A percentile compares a stretch with the other conserved stretches of the same genome.
These are phyloP conservation scores for Nicotiana attenuata DNA, from an alignment of 257 asterid genomes.

Conservation along the genomic window DNA sequence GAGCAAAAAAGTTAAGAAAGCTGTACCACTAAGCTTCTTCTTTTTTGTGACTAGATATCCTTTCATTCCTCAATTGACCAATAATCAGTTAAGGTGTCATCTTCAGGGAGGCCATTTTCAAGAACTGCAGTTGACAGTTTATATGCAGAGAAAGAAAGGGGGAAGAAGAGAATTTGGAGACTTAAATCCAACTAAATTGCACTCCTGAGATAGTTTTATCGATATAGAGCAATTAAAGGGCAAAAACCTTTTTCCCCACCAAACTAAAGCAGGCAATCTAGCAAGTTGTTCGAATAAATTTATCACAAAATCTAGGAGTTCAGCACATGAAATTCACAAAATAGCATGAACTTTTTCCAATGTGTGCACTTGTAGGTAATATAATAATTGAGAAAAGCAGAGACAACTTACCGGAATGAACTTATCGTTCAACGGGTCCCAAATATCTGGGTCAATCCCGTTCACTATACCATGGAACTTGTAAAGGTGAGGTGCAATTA, in stretches of 20 bases:
- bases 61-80: not conserved
- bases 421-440: slow-evolving; percentile 95
- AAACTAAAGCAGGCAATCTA: not conserved
- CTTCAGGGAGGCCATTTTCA: not conserved
- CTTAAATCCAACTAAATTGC: not conserved
- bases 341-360: not conserved
- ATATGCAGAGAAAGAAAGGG: slow-evolving; percentile 1
- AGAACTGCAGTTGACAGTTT: not conserved
- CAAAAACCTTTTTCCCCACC: not conserved
- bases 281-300: not conserved
- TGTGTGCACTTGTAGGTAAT: not conserved
- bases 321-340: not conserved
- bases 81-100: not conserved
- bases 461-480: slow-evolving; percentile 94
- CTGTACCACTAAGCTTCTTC: not conserved
- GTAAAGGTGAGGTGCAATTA: slow-evolving; percentile 65
- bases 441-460: slow-evolving; percentile 96
- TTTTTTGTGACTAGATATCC: not conserved
- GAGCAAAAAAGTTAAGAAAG: not conserved
- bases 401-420: slow-evolving; percentile 73
- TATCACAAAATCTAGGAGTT: not conserved
- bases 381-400: slow-evolving; percentile 7
- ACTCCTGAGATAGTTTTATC: not conserved
- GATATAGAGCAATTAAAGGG: not conserved
- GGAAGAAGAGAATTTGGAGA: not conserved